Evolutionary conservation across 441 rosid species (phyloP), one percentile per base, ranked within the genome.

Genomic region (Mallotus japonicus): DNA sequence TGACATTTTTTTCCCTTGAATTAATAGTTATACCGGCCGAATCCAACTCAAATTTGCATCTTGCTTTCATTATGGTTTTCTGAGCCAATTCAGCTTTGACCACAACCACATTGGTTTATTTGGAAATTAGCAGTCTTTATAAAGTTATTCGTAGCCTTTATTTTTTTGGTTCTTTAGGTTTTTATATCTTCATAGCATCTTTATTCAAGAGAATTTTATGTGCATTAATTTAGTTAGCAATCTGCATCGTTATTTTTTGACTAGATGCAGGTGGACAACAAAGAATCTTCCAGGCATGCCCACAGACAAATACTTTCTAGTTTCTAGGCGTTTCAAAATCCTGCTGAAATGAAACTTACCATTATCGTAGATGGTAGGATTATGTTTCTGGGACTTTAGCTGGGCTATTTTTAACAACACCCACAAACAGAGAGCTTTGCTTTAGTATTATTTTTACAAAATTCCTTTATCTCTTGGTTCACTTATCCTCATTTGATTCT

Each of bases 81-180:
- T 62, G 69, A 79, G 61, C 71, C 73, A n/a, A 19, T 73, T 75
- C 80, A 61, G 60, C 73, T 78, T 79, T 73, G 73, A 67, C 69
- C 46, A 42, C 76, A 61, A 70, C 69, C 46, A 42, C 76, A 57
- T 77, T 46, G 75, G 62, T 32, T 60, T 51, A 65, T 56, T 44
- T 70, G 50, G 65, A 65, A 62, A 62, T 55, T 14, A 71, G 22
- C 60, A 66, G 76, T 79, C 84, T 76, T 77, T 78, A 65, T 73
- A 73, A 71, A 73, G 76, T 65, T 76, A 34, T 56, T 65, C 19
- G 34, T 55, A 62, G 70, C 70, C 61, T 73, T 76, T 79, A 65
- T 78, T 79, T 65, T 79, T 75, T 78, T 73, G 62, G 53, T 72
- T 76, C 77, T 76, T 69, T 72, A 60, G 56, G 75, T 44, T 69